Percentiles rank a stretch among this genome's conserved stretches.
phyloP scores from a whole-genome alignment of 257 asterid genomes.

The Handroanthus guayacan region DNA sequence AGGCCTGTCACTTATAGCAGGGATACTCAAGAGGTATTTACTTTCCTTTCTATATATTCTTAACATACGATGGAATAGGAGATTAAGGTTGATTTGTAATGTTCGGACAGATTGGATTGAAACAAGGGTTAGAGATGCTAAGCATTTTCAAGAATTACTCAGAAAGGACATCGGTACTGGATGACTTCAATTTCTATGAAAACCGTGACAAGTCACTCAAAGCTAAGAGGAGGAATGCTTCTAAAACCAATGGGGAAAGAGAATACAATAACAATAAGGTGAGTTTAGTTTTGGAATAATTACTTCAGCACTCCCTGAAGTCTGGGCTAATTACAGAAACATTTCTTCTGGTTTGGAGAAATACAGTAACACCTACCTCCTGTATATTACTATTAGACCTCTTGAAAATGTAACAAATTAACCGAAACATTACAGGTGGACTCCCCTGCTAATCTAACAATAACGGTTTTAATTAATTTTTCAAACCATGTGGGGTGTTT shows the following conservation, averaged over 20 bases:
- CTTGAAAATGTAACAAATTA: too few species aligned
- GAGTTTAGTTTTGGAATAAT: constrained; percentile 2
- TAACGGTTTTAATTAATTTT: too few species aligned
- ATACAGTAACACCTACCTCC: too few species aligned
- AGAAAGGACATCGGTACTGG: constrained; percentile 57
- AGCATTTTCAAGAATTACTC: constrained; percentile 66
- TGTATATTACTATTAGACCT: too few species aligned
- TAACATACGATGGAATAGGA: neutral
- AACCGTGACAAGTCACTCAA: constrained; percentile 62
- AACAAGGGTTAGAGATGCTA: constrained; percentile 78
- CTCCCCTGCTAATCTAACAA: too few species aligned
- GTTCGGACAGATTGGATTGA: constrained; percentile 58
- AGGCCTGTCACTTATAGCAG: constrained; percentile 69
- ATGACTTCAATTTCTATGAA: constrained; percentile 71
- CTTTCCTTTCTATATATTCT: neutral
- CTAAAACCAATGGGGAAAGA: constrained; percentile 35
- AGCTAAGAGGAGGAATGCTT: constrained; percentile 44
- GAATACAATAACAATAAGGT: constrained; percentile 31
- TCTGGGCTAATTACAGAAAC: too few species aligned
- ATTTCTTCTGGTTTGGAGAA: too few species aligned
- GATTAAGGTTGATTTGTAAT: too few species aligned
- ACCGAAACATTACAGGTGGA: too few species aligned
- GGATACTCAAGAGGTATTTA: constrained; percentile 77
- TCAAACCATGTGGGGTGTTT: too few species aligned
- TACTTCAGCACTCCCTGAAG: too few species aligned